Base-by-base conservation (phyloP, 345 rosid species). In the Trapa incisa region DNA sequence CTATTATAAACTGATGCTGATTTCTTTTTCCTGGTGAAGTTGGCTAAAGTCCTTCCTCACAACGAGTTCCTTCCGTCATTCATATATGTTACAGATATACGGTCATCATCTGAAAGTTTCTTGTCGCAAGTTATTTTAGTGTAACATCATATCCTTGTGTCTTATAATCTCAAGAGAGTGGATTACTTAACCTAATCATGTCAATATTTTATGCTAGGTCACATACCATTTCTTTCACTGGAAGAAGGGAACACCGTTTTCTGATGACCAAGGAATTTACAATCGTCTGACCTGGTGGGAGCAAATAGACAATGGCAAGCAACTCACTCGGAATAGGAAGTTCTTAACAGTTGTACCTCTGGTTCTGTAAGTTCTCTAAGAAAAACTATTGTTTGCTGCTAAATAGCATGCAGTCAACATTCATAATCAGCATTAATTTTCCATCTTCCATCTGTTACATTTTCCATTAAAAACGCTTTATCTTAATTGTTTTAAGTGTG, bases 191-290 rank as follows among this genome's bases (percentile, higher is more conserved):
- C 16, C 11, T 65, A 17, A 22, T 22, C 35, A 65, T 22, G 15
- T 11, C 37, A 36, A 75, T 15, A 58, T 58, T 16, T 58, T 58
- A 15, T 58, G 63, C 65, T 84, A 94, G 97, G 76, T 94, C 62
- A 94, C 96, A 17, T 94, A 89, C 76, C 99, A 91, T 74, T 89
- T 81, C 84, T 94, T 94, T 71, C 99, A 94, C 80, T 94, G 97
- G 97, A 89, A 87, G 91, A 91, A 94, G 77, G 99, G 99, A 72
- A 94, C 97, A 4, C 99, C 99, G 3, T 94, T 94, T 75, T 86
- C 85, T 17, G 99, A 94, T 22, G 99, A 94, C 72, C 99, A 94
- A 72, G 97, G 99, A n/a, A 91, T 94, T 76, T 91, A 94, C 78
- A 94, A 94, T 71, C 57, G 85, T 65, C 75, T 94, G 76, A 94